Conservation (phyloP, 2,329 filamentous ascomycete species). For the Trichoderma simmonsii region DNA sequence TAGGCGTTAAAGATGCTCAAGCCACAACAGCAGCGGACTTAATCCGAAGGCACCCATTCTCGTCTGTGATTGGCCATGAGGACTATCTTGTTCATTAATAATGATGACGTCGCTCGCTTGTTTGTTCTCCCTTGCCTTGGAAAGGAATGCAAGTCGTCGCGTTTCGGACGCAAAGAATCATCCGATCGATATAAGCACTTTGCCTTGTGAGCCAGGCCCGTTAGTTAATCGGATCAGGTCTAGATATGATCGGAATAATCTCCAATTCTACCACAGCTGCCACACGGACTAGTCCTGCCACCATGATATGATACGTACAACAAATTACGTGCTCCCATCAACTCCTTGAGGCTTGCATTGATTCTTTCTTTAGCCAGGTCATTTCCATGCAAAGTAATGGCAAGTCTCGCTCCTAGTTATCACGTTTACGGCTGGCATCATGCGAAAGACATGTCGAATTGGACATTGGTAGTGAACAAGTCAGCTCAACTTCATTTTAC, state of each 20-base stretch:
- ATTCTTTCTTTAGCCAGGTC: background rate
- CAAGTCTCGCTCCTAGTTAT: background rate
- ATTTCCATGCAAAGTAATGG: background rate
- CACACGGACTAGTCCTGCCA: background rate
- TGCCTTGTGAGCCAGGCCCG: background rate
- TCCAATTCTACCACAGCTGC: background rate
- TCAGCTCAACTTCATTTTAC: background rate
- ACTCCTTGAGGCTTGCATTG: background rate
- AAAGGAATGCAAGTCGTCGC: background rate
- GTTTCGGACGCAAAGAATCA: background rate
- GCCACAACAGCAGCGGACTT: background rate
- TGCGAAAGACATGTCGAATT: background rate
- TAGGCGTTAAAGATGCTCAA: background rate
- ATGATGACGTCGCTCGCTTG: background rate
- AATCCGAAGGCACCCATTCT: background rate
- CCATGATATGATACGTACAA: background rate
- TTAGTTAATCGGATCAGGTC: background rate
- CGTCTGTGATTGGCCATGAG: background rate
- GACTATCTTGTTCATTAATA: background rate
- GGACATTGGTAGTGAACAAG: background rate
- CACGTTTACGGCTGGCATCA: background rate
- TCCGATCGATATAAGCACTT: background rate
- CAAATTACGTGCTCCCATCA: background rate
- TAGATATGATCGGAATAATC: background rate
- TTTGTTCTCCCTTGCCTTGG: background rate